phyloP scores from a whole-genome alignment of 306 rosid genomes.

The Dryas drummondii region DNA sequence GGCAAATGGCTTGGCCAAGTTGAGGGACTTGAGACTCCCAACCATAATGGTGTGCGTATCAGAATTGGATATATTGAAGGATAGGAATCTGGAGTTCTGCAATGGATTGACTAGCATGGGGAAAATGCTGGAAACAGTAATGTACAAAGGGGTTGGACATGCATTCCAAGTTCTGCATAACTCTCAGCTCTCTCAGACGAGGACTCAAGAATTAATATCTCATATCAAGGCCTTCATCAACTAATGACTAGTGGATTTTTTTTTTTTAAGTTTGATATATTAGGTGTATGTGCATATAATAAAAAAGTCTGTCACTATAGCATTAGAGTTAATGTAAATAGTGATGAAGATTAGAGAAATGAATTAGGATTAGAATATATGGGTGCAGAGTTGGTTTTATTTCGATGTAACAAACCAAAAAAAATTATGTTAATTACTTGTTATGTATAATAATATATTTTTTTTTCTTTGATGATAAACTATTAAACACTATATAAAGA shows the following conservation, averaged over 20 bases:
- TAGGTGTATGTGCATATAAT: neutral
- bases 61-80: conserved; percentile 72
- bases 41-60: conserved; percentile 59
- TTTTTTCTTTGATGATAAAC: too few relatives aligned
- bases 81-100: conserved; percentile 66
- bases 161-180: conserved; percentile 74
- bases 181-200: conserved; percentile 49
- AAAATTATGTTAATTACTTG: too few relatives aligned
- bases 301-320: too few relatives aligned
- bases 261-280: neutral
- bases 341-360: too few relatives aligned
- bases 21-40: conserved; percentile 49
- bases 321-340: too few relatives aligned
- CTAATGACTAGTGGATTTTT: conserved; percentile 7
- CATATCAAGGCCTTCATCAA: conserved; percentile 48
- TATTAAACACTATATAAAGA: too few relatives aligned
- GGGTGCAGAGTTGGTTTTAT: too few relatives aligned
- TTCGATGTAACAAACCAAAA: too few relatives aligned
- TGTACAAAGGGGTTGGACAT: conserved; percentile 77
- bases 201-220: conserved; percentile 62
- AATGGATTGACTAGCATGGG: conserved; percentile 51
- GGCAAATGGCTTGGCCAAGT: conserved; percentile 33
- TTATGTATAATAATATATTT: too few relatives aligned
- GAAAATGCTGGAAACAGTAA: conserved; percentile 53
- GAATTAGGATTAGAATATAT: too few relatives aligned